These are phyloP conservation scores for Candida maesae DNA, from an alignment of 805 yeast genomes.

Conservation along the genomic window DNA sequence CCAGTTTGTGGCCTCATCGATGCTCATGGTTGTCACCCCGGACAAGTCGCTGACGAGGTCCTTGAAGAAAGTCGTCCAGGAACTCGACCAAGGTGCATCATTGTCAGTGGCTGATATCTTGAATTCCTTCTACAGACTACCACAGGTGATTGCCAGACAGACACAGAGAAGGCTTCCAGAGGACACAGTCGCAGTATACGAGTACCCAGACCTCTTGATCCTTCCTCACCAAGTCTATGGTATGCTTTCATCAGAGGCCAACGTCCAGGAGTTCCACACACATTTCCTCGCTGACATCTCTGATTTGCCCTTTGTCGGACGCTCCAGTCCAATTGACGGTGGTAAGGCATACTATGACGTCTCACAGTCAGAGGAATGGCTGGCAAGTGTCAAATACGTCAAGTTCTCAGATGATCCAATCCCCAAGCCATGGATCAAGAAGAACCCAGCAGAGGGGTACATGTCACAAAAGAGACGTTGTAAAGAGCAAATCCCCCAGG, in stretches of 20 bases:
- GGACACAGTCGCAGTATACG: background rate
- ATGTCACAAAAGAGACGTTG: slow-evolving; percentile 21
- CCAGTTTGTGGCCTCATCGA: slow-evolving; percentile 34
- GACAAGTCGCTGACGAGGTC: slow-evolving; percentile 23
- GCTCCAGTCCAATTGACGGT: background rate
- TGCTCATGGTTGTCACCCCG: slow-evolving; percentile 59
- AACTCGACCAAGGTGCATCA: no score
- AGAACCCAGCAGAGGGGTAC: slow-evolving; percentile 7
- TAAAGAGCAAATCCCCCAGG: slow-evolving; percentile 12
- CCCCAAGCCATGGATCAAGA: slow-evolving; percentile 59
- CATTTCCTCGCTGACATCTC: slow-evolving; percentile 3
- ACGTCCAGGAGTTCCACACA: slow-evolving; percentile 32
- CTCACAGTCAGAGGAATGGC: slow-evolving; percentile 13
- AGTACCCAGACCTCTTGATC: slow-evolving; percentile 26
- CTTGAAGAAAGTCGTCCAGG: slow-evolving; percentile 25
- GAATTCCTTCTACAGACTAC: slow-evolving; percentile 31
- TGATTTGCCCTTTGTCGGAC: slow-evolving; percentile 2
- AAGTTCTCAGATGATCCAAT: slow-evolving; percentile 67
- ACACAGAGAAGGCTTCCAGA: background rate
- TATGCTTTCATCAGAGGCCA: slow-evolving; percentile 47
- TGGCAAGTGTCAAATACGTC: slow-evolving; percentile 38
- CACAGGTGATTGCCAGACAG: slow-evolving; percentile 17
- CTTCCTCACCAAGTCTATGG: slow-evolving; percentile 52
- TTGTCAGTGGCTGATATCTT: slow-evolving; percentile 55
- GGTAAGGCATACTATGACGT: slow-evolving; percentile 17